Evolutionary conservation across 2,329 filamentous ascomycete genomes (phyloP).

Genomic region (Harringtonia lauricola): DNA sequence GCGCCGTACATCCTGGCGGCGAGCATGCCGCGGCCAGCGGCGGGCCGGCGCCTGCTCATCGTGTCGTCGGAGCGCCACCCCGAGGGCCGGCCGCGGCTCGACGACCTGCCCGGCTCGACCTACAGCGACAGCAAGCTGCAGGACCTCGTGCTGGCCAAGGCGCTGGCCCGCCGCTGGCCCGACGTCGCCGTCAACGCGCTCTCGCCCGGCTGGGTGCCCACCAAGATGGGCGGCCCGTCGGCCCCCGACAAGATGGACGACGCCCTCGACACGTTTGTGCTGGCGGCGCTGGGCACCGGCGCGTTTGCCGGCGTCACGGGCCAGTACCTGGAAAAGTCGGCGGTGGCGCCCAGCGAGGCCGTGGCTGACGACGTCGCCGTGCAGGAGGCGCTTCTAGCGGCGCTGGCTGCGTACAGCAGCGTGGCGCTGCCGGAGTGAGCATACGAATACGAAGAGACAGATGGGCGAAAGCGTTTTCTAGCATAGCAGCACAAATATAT

Average conservation of each 20-base stretch:
- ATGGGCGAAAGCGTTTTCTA: too few species aligned
- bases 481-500: too few species aligned
- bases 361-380: conserved; percentile 24
- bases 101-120: conserved; percentile 23
- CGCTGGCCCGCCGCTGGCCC: conserved; percentile 33
- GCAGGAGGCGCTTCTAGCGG: conserved; percentile 32
- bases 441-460: too few species aligned
- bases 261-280: conserved; percentile 33
- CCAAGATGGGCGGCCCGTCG: conserved; percentile 38
- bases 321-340: conserved; percentile 26
- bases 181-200: conserved; percentile 32
- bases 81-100: conserved; percentile 34
- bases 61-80: conserved; percentile 39
- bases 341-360: conserved; percentile 15
- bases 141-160: conserved; percentile 42
- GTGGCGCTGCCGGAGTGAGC: conserved; percentile 8
- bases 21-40: conserved; percentile 30
- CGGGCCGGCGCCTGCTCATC: conserved; percentile 32
- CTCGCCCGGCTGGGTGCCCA: conserved; percentile 43
- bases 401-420: conserved; percentile 19
- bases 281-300: conserved; percentile 31
- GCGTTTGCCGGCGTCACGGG: conserved; percentile 20
- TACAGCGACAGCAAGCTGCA: conserved; percentile 48
- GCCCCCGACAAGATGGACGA: conserved; percentile 36
- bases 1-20: conserved; percentile 46